These are phyloP conservation scores for Solanum sitiens DNA, from an alignment of 257 asterid genomes.

Conservation along the genomic window DNA sequence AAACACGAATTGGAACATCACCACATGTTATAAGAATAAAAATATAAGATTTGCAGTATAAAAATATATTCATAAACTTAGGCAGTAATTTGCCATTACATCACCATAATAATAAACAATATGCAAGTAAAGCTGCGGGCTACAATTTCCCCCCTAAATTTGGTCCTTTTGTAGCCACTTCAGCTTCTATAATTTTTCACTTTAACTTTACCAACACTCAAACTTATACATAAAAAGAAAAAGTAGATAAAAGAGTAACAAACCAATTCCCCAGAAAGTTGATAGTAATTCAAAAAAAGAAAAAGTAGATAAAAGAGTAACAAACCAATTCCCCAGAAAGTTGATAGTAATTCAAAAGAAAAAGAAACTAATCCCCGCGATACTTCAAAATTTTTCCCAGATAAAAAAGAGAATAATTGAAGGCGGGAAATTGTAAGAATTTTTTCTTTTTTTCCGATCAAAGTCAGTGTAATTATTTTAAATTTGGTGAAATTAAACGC, in stretches of 20 bases:
- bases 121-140: conserved; percentile 37
- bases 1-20: neutral
- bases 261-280: neutral
- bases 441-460: neutral
- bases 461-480: neutral
- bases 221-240: neutral
- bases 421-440: neutral
- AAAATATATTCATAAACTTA: neutral
- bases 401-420: conserved; percentile 19
- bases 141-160: conserved; percentile 11
- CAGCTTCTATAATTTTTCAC: conserved; percentile 20
- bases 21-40: neutral
- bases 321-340: neutral
- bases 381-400: conserved; percentile 16
- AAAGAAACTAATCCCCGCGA: neutral
- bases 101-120: neutral
- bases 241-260: neutral
- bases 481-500: conserved; percentile 13
- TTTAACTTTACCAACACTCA: neutral
- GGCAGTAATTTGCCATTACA: neutral
- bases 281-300: neutral
- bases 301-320: neutral
- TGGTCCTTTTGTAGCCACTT: conserved; percentile 43
- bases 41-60: neutral
- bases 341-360: neutral